Evolutionary conservation across 1,139 yeast genomes (phyloP), one percentile per base, ranked within the genome.

Genomic region (Yamadazyma diospyri): DNA sequence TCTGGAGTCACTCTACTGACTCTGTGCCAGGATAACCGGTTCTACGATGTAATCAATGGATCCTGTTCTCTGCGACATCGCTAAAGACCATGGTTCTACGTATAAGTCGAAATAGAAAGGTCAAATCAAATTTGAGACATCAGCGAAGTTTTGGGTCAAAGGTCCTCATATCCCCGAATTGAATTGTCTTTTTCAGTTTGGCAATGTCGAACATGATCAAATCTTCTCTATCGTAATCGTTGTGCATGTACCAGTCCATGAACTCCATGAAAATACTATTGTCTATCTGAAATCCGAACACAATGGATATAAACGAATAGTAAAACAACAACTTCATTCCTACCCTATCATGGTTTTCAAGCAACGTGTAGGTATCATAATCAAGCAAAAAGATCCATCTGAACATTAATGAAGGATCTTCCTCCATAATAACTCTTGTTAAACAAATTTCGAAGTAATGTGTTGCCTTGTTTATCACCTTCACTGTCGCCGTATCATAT

Each of bases 241-340:
- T 23, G 4, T 21, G 12, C 6, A 22, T 43, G 42, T 42, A 62
- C 61, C 61, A 55, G 2, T 21, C 9, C 12, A 55, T 40, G 34
- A 38, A 61, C 24, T 60, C 63, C 11, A 41, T 23, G 64, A 66
- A 63, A 24, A 59, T 40, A 30, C 51, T 58, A 7, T 37, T 26
- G 1, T 43, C 32, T 6, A 35, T 34, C 35, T 41, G 47, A 8
- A 59, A 30, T 30, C 47, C 50, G 30, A 59, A 57, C 11, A 55
- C 36, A 9, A 47, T 33, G 23, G 45, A 39, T 6, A 61, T 36
- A 19, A 51, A 39, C 4, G 55, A 30, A 35, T 49, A 61, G 3
- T 46, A 41, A 32, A 38, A 59, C 18, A 63, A 38, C 2, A 61
- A 10, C 18, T 59, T 45, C 9, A 61, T 37, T 0, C 64, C 59